These are phyloP conservation scores for Aspergillus vadensis DNA, from an alignment of 2,329 filamentous ascomycete species.

Conservation along the genomic window DNA sequence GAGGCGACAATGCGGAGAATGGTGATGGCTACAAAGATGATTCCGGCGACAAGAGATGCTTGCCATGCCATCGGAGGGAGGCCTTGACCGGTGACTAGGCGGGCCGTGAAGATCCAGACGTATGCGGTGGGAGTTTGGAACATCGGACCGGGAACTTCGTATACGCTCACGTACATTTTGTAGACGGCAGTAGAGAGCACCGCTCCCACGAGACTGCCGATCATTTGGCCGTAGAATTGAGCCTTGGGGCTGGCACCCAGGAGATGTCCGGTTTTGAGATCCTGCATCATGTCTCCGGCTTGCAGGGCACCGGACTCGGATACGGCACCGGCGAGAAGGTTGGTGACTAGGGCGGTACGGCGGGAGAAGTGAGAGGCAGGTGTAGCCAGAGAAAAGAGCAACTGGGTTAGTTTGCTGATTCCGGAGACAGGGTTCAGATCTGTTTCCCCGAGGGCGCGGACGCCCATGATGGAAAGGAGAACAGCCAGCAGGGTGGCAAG, in stretches of 20 bases:
- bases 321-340: slow-evolving; percentile 89
- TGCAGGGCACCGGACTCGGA: slow-evolving; percentile 84
- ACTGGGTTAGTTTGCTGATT: slow-evolving; percentile 93
- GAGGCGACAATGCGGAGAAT: slow-evolving; percentile 64
- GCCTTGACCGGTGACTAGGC: slow-evolving; percentile 87
- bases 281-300: slow-evolving; percentile 94
- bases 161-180: slow-evolving; percentile 85
- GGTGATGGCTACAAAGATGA: slow-evolving; percentile 73
- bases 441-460: slow-evolving; percentile 72
- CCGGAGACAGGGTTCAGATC: slow-evolving; percentile 95
- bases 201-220: slow-evolving; percentile 83
- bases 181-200: slow-evolving; percentile 86
- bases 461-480: slow-evolving; percentile 64
- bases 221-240: slow-evolving; percentile 95
- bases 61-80: slow-evolving; percentile 80
- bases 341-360: slow-evolving; percentile 83
- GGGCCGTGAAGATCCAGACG: slow-evolving; percentile 96
- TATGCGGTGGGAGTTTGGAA: slow-evolving; percentile 95
- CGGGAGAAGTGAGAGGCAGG: slow-evolving; percentile 77
- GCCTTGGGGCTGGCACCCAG: slow-evolving; percentile 89
- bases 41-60: slow-evolving; percentile 74
- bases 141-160: slow-evolving; percentile 80
- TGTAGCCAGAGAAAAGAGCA: slow-evolving; percentile 90
- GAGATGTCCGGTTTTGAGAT: slow-evolving; percentile 93
- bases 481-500: slow-evolving; percentile 83